Evolutionary conservation across 768 basidiomycete species (phyloP), one percentile per base, ranked within the genome.

Genomic region (Suillus brevipes): DNA sequence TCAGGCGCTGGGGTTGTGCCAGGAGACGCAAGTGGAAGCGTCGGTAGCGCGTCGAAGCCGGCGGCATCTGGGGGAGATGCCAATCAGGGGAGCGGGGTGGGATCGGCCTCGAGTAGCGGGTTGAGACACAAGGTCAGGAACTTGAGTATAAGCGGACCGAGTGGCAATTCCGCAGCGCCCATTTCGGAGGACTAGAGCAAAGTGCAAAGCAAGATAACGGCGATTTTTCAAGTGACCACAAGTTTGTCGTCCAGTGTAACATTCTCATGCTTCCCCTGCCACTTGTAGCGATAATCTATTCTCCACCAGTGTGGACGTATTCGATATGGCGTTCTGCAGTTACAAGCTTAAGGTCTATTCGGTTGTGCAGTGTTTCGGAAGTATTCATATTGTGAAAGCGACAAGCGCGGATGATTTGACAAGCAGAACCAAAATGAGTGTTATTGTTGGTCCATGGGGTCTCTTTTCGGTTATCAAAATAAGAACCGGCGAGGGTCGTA

Each of bases 1-100:
- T 81, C 81, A 9, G 86, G 81, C 12, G 78, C 80, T 10, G 83
- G 83, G 3, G 78, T 77, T 31, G 80, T 85, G 1, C 83, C 85
- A 66, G 86, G 85, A 31, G 82, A 83, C 62, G 65, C 75, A 9
- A 68, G 53, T 16, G 74, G 40, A 79, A 78, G 70, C 18, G 61
- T 60, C 36, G 77, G 49, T 53, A 65, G 43, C 65, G 40, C 31
- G 1, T 36, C 62, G 61, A 74, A 62, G 69, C 49, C 34, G 25
- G 61, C 57, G 42, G 69, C 57, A 34, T 64, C 67, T 23, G 55
- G 37, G 7, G 61, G 38, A 1, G 72, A 74, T 25, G 59, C 64
- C 40, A 72, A 71, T 65, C 72, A 72, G 42, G 67, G 66, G 25
- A 28, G 60, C 13, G 53, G 53, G 20, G 53, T 34, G 13, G 69